Evolutionary conservation across 2,329 filamentous ascomycete genomes (phyloP).

Genomic region (Dactylella cylindrospora): DNA sequence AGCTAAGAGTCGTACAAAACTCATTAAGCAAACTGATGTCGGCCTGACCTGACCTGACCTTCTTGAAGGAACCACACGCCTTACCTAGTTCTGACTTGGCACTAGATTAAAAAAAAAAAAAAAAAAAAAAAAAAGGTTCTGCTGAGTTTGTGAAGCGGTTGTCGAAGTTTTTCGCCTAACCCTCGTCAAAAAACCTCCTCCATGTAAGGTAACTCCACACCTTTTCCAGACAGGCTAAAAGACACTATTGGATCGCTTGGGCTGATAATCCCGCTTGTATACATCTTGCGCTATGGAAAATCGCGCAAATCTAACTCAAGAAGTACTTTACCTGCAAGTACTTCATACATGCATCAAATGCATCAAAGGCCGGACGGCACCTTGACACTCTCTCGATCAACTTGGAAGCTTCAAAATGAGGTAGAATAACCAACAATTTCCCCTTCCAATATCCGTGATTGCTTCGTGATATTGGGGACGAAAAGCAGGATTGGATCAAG

Average conservation of each 20-base stretch:
- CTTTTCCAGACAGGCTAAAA: constrained; percentile 35
- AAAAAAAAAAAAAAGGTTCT: no score
- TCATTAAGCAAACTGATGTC: no score
- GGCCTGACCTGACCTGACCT: constrained; percentile 34
- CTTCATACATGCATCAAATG: constrained; percentile 19
- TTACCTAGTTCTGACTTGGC: no score
- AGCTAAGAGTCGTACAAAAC: no score
- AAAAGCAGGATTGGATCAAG: neutral
- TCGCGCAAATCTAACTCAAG: constrained; percentile 45
- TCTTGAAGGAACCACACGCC: constrained; percentile 20
- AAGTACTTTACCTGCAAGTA: constrained; percentile 23
- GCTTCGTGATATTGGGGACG: neutral
- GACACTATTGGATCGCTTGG: constrained; percentile 43
- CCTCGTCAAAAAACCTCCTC: no score
- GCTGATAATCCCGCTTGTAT: constrained; percentile 42
- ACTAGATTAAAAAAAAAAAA: no score
- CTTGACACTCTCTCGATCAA: neutral
- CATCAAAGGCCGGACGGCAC: neutral
- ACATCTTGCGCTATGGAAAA: constrained; percentile 38
- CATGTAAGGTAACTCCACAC: constrained; percentile 43
- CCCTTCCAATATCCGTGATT: no score
- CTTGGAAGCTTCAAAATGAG: neutral
- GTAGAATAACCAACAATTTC: neutral
- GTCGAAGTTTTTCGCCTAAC: constrained; percentile 37
- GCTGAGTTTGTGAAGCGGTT: constrained; percentile 38